Percentiles rank a stretch among this genome's conserved stretches.
phyloP scores from a whole-genome alignment of 2,329 filamentous ascomycete genomes.

The Amauroascus niger region DNA sequence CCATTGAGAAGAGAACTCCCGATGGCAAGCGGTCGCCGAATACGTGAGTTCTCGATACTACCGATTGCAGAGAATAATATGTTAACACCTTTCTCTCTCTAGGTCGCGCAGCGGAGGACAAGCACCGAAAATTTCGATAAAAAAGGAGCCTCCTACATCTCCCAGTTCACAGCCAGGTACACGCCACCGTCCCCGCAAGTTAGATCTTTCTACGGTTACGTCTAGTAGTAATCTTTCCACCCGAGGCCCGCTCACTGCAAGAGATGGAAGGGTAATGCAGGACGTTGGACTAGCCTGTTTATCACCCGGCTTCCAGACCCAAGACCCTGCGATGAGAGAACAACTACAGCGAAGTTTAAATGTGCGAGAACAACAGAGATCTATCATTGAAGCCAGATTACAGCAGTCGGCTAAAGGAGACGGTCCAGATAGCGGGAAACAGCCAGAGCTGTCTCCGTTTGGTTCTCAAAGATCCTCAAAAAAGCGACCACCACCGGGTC shows the following conservation, averaged over 20 bases:
- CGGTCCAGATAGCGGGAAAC: constrained; percentile 47
- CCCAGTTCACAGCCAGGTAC: constrained; percentile 62
- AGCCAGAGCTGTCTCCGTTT: constrained; percentile 40
- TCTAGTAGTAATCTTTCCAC: constrained; percentile 55
- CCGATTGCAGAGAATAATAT: neutral
- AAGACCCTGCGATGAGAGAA: constrained; percentile 93
- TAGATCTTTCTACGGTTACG: constrained; percentile 36
- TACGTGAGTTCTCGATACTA: constrained; percentile 38
- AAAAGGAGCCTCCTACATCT: constrained; percentile 82
- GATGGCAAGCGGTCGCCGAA: constrained; percentile 47
- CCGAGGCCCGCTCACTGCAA: constrained; percentile 58
- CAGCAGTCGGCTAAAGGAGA: constrained; percentile 81
- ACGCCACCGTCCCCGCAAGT: constrained; percentile 40
- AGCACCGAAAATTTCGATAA: constrained; percentile 77
- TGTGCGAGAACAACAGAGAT: constrained; percentile 84
- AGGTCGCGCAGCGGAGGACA: constrained; percentile 36
- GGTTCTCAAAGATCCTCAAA: constrained; percentile 34
- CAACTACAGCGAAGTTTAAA: constrained; percentile 89
- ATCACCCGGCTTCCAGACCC: constrained; percentile 89
- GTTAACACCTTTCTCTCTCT: neutral
- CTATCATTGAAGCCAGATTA: constrained; percentile 83
- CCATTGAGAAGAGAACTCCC: constrained; percentile 28
- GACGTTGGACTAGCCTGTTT: constrained; percentile 90
- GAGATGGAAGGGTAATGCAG: constrained; percentile 71
- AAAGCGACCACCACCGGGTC: constrained; percentile 60